Evolutionary conservation across 2,329 filamentous ascomycete genomes (phyloP).

Genomic region (Lecanoromycetidae sp.): DNA sequence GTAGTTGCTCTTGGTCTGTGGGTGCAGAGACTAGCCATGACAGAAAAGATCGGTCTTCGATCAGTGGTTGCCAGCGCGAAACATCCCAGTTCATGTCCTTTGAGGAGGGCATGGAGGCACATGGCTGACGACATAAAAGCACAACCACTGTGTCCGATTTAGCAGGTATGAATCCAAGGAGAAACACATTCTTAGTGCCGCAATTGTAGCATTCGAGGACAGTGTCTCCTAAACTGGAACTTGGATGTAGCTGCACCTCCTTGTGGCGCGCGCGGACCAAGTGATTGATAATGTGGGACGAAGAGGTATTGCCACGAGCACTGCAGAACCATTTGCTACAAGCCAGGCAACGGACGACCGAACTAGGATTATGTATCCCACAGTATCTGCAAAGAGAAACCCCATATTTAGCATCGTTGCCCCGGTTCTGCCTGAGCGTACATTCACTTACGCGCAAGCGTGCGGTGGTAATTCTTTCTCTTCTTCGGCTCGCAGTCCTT

Average conservation of each 20-base stretch:
- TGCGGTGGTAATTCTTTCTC: constrained; percentile 86
- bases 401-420: constrained; percentile 2
- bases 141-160: constrained; percentile 98
- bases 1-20: constrained; percentile 88
- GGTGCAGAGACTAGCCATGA: constrained; percentile 84
- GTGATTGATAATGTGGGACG: constrained; percentile 96
- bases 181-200: constrained; percentile 96
- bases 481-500: constrained; percentile 50
- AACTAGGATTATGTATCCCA: constrained; percentile 89
- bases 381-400: constrained; percentile 55
- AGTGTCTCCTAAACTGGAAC: constrained; percentile 86
- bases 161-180: constrained; percentile 93
- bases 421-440: background rate
- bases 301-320: constrained; percentile 88
- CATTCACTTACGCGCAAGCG: constrained; percentile 73
- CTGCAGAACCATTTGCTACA: constrained; percentile 99
- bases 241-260: constrained; percentile 92
- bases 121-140: constrained; percentile 89
- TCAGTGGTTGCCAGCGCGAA: constrained; percentile 91
- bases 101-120: constrained; percentile 82
- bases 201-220: constrained; percentile 98
- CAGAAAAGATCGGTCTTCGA: constrained; percentile 90
- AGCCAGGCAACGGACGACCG: constrained; percentile 87
- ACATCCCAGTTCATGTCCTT: constrained; percentile 99
- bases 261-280: constrained; percentile 95